Percentiles rank a stretch among this genome's conserved stretches.
phyloP scores from a whole-genome alignment of 1,139 yeast genomes.

The Hyphopichia fennica region DNA sequence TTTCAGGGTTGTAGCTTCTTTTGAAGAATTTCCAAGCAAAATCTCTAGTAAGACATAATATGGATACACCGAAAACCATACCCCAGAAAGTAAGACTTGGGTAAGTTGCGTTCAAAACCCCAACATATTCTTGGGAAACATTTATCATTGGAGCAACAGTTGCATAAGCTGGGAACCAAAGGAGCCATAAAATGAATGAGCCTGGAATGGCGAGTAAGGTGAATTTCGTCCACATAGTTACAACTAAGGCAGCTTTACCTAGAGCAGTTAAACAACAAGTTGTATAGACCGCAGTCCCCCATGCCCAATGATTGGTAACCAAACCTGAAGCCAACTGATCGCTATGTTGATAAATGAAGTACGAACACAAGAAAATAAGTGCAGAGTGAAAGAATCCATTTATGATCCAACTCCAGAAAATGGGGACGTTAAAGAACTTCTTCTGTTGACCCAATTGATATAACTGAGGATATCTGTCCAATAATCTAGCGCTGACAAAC shows the following conservation, averaged over 20 bases:
- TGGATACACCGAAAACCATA: constrained; percentile 70
- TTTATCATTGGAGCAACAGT: constrained; percentile 79
- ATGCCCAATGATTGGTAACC: constrained; percentile 88
- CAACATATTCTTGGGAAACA: constrained; percentile 82
- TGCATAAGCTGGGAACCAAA: constrained; percentile 85
- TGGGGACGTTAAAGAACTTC: constrained; percentile 82
- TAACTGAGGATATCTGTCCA: constrained; percentile 89
- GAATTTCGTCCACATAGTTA: constrained; percentile 93
- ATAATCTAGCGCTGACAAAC: constrained; percentile 84
- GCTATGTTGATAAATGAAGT: constrained; percentile 68
- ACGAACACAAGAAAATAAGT: constrained; percentile 72
- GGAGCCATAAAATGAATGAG: constrained; percentile 79
- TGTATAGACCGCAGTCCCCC: constrained; percentile 92
- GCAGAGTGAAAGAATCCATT: constrained; percentile 96
- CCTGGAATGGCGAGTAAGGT: constrained; percentile 94
- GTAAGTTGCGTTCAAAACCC: constrained; percentile 74
- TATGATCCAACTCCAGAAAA: constrained; percentile 96
- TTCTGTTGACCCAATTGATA: constrained; percentile 90
- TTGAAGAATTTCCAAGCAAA: constrained; percentile 93
- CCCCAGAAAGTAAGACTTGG: constrained; percentile 86
- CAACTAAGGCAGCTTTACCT: constrained; percentile 92
- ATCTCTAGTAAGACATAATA: constrained; percentile 80
- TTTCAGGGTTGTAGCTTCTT: constrained; percentile 86
- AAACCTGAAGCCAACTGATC: constrained; percentile 66
- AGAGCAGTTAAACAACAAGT: constrained; percentile 85